Base-by-base conservation (phyloP, 164 flowering plant genomes). In the Chimonanthus salicifolius region DNA sequence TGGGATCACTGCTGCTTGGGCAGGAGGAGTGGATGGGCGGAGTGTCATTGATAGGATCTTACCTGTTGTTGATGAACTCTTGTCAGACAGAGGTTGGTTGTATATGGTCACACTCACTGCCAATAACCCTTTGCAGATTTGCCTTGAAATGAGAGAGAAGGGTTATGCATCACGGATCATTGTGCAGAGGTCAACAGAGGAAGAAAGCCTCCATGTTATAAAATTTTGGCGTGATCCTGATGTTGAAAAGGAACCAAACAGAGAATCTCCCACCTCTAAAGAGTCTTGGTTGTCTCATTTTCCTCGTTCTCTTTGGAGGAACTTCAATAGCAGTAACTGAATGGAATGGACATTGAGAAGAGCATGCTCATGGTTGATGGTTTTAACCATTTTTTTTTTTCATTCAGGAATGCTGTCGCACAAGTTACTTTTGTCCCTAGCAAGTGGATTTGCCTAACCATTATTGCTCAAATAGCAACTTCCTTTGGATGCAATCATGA, bases 21-120 rank as follows among this genome's bases (percentile, higher is more conserved):
- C 99, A 9, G 99, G 99, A 68, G 99, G 99, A 7, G 96, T 89
- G 82, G 84, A 94, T 83, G 99, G 99, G 18, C 78, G 97, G 45
- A 81, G 75, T 21, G 96, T 94, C 2, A 94, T 94, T 64, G 96
- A 94, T 74, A 83, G 78, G 78, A 92, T 94, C 68, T 71, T 94
- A 80, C 90, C 90, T 1, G 78, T 88, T 70, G 94, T 89, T 3
- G 89, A 89, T 64, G 77, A 72, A 68, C 88, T 94, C 50, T 75
- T 94, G 80, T 92, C 99, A 0, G 81, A 82, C 0, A 86, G 71
- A 68, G 99, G 99, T 3, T 94, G 99, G 96, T 76, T 94, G 70
- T 94, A 92, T 78, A 76, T 94, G 93, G 89, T 94, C 33, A 87
- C 89, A 3, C 87, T 94, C 11, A 66, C 92, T 0, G 84, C 85